A percentile compares a stretch with the other conserved stretches of the same genome.
Evolutionary conservation across 2,329 filamentous ascomycete genomes (phyloP).

Genomic region (Penicillium sclerotigenum): DNA sequence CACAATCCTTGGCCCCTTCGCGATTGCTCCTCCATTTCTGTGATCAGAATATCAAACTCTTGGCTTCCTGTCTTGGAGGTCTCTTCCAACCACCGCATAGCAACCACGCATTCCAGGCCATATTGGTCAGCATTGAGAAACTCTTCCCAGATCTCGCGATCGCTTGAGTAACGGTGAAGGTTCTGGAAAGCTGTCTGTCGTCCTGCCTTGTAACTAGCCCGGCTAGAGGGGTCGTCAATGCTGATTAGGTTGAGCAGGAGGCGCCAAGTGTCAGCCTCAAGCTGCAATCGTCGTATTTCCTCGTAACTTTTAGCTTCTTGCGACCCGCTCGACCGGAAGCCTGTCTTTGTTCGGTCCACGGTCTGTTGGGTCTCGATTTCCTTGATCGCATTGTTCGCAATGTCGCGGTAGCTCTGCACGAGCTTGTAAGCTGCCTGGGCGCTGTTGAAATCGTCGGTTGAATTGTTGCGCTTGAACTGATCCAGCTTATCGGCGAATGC

Average conservation of each 20-base stretch:
- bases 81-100: slow-evolving; percentile 82
- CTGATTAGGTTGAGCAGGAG: slow-evolving; percentile 72
- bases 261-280: slow-evolving; percentile 89
- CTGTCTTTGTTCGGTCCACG: slow-evolving; percentile 38
- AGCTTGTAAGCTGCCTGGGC: slow-evolving; percentile 67
- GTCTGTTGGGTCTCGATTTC: slow-evolving; percentile 42
- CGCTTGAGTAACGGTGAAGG: slow-evolving; percentile 56
- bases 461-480: slow-evolving; percentile 60
- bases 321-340: slow-evolving; percentile 26
- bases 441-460: slow-evolving; percentile 50
- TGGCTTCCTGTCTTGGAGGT: slow-evolving; percentile 66
- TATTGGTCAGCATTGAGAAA: slow-evolving; percentile 71
- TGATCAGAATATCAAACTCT: slow-evolving; percentile 71
- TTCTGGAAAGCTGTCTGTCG: slow-evolving; percentile 43
- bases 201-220: slow-evolving; percentile 36
- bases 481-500: slow-evolving; percentile 81
- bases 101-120: slow-evolving; percentile 72
- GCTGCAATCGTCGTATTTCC: slow-evolving; percentile 61
- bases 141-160: slow-evolving; percentile 64
- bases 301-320: slow-evolving; percentile 30
- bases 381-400: slow-evolving; percentile 52
- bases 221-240: slow-evolving; percentile 58
- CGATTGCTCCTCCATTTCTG: slow-evolving; percentile 70
- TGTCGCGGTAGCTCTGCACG: slow-evolving; percentile 60
- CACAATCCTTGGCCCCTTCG: slow-evolving; percentile 74